Evolutionary conservation across 169 alveolate genomes (phyloP).

Genomic region (Eimeria praecox): DNA sequence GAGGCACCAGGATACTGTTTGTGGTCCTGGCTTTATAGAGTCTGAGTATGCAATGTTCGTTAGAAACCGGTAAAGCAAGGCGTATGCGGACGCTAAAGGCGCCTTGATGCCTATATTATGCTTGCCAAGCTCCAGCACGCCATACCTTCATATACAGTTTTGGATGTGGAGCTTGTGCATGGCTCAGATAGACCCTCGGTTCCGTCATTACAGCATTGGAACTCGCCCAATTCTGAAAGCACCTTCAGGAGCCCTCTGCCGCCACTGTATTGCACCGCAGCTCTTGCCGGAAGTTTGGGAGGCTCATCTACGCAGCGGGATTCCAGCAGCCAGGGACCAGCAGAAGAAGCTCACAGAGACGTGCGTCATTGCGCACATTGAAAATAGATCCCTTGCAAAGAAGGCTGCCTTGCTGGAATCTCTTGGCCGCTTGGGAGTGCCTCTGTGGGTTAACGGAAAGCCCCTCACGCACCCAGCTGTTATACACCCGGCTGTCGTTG

Average conservation of each 20-base stretch:
- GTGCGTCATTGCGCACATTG: constrained; percentile 71
- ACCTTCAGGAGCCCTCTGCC: constrained; percentile 74
- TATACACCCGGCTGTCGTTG: constrained; percentile 2
- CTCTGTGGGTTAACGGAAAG: constrained; percentile 71
- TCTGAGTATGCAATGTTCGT: background rate
- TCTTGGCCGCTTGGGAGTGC: constrained; percentile 67
- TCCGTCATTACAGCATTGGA: constrained; percentile 75
- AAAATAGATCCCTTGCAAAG: constrained; percentile 51
- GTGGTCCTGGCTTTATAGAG: background rate
- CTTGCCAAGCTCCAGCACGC: background rate
- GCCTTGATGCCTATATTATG: too few species aligned
- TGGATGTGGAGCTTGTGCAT: background rate
- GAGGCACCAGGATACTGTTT: background rate
- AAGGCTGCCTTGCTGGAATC: constrained; percentile 35
- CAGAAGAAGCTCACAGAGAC: constrained; percentile 77
- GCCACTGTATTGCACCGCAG: constrained; percentile 77
- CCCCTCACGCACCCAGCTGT: constrained; percentile 50
- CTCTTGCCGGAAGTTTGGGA: constrained; percentile 78
- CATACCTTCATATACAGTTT: background rate
- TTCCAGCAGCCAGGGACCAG: constrained; percentile 67
- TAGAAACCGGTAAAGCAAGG: background rate
- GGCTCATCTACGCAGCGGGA: constrained; percentile 64
- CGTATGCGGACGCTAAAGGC: background rate
- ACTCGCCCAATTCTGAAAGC: constrained; percentile 73
- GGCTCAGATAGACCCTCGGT: constrained; percentile 78